Evolutionary conservation across 768 basidiomycete species (phyloP).

Genomic region (Sutorius australiensis): DNA sequence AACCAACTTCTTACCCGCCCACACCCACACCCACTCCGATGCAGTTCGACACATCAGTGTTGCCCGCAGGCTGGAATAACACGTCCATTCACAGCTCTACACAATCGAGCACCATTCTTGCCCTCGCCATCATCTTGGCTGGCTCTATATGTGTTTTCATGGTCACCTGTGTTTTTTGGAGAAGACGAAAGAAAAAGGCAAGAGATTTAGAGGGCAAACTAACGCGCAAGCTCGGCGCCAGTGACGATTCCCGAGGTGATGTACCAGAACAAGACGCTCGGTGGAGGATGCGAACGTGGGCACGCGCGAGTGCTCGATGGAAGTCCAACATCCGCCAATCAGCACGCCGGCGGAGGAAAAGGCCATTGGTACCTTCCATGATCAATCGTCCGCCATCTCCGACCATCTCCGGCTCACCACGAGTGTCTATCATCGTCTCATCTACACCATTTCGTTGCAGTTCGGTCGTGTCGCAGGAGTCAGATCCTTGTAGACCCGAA

Average conservation of each 20-base stretch:
- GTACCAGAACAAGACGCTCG: conserved; percentile 44
- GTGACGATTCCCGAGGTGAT: conserved; percentile 28
- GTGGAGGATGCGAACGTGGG: conserved; percentile 58
- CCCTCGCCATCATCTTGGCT: conserved; percentile 61
- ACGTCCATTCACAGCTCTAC: conserved; percentile 10
- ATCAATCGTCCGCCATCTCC: conserved; percentile 21
- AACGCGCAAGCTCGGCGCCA: conserved; percentile 21
- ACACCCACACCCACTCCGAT: conserved; percentile 7
- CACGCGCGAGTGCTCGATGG: conserved; percentile 65
- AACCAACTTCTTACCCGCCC: conserved; percentile 2
- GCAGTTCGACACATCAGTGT: conserved; percentile 24
- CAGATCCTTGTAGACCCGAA: conserved; percentile 6
- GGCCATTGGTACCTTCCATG: not conserved
- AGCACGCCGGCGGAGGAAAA: conserved; percentile 53
- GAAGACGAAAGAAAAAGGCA: conserved; percentile 36
- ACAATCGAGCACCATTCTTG: conserved; percentile 49
- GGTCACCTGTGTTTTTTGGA: conserved; percentile 57
- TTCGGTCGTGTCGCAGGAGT: conserved; percentile 23
- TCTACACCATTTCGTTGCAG: conserved; percentile 24
- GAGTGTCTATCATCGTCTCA: not conserved
- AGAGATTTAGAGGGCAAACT: conserved; percentile 55
- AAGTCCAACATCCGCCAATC: conserved; percentile 56
- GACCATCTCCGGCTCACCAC: conserved; percentile 10
- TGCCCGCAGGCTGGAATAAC: conserved; percentile 55
- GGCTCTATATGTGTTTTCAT: conserved; percentile 59